Conservation (phyloP, 2,329 filamentous ascomycete species). For the Colletotrichum liriopes region DNA sequence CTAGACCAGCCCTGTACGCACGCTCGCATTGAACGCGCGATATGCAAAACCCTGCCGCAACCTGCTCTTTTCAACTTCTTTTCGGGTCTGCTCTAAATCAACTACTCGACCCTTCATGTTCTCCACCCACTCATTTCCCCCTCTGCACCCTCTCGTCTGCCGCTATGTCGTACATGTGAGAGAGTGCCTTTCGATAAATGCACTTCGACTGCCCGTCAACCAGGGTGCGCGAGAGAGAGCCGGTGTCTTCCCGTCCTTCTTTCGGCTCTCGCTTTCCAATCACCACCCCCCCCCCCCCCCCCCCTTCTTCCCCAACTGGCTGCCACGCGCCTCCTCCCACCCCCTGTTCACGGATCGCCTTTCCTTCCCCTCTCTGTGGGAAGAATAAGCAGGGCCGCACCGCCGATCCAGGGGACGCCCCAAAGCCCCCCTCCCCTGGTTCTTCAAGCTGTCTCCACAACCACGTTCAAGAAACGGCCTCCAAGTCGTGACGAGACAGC, state of each 20-base stretch:
- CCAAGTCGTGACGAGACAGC: slow-evolving; percentile 1
- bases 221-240: neutral
- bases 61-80: neutral
- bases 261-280: neutral
- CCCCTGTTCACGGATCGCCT: slow-evolving; percentile 23
- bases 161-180: neutral
- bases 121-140: neutral
- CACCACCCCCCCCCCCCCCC: neutral
- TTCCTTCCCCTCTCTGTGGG: slow-evolving; percentile 4
- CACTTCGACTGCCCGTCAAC: neutral
- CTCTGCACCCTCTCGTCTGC: neutral
- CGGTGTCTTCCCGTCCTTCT: neutral
- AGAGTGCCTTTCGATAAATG: neutral
- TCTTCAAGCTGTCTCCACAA: slow-evolving; percentile 18
- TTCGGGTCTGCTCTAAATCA: neutral
- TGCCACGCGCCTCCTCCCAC: slow-evolving; percentile 19
- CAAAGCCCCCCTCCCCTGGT: slow-evolving; percentile 7
- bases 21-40: neutral
- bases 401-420: slow-evolving; percentile 37
- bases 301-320: slow-evolving; percentile 14
- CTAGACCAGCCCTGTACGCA: neutral
- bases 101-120: neutral
- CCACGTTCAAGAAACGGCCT: slow-evolving; percentile 24
- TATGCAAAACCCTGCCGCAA: neutral
- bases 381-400: slow-evolving; percentile 34